These are phyloP conservation scores for Boletus rex-veris DNA, from an alignment of 768 basidiomycete genomes.

Conservation along the genomic window DNA sequence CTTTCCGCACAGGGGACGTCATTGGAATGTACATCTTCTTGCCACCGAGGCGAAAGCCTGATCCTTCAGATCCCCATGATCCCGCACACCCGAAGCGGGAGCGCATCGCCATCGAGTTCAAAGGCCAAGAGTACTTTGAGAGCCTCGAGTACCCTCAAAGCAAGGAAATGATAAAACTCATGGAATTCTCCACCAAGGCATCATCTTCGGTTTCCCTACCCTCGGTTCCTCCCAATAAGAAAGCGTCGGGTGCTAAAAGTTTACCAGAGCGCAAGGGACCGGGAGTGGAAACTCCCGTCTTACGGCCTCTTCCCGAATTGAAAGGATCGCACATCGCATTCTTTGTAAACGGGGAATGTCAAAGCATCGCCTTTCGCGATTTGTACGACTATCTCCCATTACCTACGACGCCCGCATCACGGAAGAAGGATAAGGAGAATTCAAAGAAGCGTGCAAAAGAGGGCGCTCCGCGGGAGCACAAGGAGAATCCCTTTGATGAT, in stretches of 20 bases:
- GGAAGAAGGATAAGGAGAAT: constrained; percentile 55
- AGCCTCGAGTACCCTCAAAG: constrained; percentile 80
- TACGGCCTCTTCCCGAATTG: constrained; percentile 69
- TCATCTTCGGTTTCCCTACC: constrained; percentile 53
- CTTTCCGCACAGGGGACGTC: constrained; percentile 80
- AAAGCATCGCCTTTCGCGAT: constrained; percentile 82
- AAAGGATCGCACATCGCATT: constrained; percentile 75
- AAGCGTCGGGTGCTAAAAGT: constrained; percentile 64
- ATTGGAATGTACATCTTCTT: constrained; percentile 92
- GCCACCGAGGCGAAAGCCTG: constrained; percentile 59
- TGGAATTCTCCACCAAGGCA: constrained; percentile 70
- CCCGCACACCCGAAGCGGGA: constrained; percentile 83
- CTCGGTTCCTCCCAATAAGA: constrained; percentile 54
- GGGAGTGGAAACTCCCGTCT: constrained; percentile 34
- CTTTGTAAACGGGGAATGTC: constrained; percentile 87
- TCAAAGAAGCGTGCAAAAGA: constrained; percentile 57
- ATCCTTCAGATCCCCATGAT: constrained; percentile 65
- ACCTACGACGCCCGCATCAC: constrained; percentile 54
- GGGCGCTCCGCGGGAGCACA: constrained; percentile 64
- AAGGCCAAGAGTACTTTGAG: constrained; percentile 97
- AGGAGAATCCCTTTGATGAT: constrained; percentile 88
- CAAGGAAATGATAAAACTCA: constrained; percentile 90
- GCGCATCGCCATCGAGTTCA: constrained; percentile 91
- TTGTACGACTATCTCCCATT: constrained; percentile 89
- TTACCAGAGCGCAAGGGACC: constrained; percentile 53